phyloP scores from a whole-genome alignment of 495 filamentous ascomycete species.

The Terfezia claveryi region DNA sequence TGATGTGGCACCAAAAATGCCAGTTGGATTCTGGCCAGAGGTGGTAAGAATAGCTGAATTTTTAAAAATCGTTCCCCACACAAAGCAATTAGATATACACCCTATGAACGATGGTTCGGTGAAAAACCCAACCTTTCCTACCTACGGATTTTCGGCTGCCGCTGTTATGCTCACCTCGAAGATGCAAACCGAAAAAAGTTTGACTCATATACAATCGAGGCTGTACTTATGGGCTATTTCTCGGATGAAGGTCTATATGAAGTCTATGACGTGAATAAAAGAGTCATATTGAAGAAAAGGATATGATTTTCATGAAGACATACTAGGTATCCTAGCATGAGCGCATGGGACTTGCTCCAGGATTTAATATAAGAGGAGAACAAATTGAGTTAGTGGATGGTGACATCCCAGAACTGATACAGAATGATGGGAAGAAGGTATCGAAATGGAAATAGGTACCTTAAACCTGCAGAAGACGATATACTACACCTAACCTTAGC shows the following conservation, averaged over 20 bases:
- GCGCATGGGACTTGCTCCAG: not conserved
- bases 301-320: not conserved
- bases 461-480: not conserved
- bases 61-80: not conserved
- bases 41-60: not conserved
- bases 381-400: not conserved
- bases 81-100: not conserved
- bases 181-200: not conserved
- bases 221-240: not conserved
- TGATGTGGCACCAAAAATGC: not conserved
- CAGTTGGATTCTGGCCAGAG: constrained; percentile 1
- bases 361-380: not conserved
- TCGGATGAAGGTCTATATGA: not conserved
- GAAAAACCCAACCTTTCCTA: not conserved
- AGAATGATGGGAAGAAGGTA: not conserved
- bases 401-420: not conserved
- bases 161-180: constrained; percentile 1
- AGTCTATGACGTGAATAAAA: not conserved
- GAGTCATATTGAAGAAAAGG: not conserved
- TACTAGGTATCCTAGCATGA: not conserved
- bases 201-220: not conserved
- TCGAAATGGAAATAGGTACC: not conserved
- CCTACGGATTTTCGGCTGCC: not conserved
- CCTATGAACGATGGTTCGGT: not conserved
- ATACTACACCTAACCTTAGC: not conserved